Percentiles rank a stretch among this genome's conserved stretches.
These are phyloP conservation scores for Mycena rosella DNA, from an alignment of 768 basidiomycete genomes.

Conservation along the genomic window DNA sequence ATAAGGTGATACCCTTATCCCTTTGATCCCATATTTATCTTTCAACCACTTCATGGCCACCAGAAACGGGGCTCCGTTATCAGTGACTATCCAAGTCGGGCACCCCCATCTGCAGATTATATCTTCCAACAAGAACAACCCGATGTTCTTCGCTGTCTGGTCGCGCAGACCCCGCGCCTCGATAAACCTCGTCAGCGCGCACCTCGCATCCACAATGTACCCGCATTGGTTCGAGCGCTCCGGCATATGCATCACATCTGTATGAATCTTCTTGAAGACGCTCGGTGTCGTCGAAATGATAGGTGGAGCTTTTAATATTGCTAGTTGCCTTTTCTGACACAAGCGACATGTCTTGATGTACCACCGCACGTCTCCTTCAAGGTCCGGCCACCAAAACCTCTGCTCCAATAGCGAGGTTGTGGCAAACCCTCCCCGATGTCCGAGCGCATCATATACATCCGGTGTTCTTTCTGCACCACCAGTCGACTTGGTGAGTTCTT, in stretches of 20 bases:
- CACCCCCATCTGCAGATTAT: constrained; percentile 51
- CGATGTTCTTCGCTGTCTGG: constrained; percentile 40
- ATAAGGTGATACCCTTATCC: constrained; percentile 57
- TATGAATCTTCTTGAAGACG: constrained; percentile 44
- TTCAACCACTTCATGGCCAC: constrained; percentile 37
- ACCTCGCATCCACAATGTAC: constrained; percentile 43
- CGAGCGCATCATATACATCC: constrained; percentile 31
- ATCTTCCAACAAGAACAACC: constrained; percentile 44
- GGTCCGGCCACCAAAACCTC: constrained; percentile 41
- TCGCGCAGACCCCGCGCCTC: constrained; percentile 39
- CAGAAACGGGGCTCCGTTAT: constrained; percentile 45
- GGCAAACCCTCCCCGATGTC: constrained; percentile 32
- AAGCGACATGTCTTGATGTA: constrained; percentile 48
- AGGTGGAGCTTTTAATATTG: constrained; percentile 44
- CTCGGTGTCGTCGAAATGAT: constrained; percentile 39
- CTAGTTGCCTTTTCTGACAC: constrained; percentile 45
- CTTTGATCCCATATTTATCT: constrained; percentile 47
- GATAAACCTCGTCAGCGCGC: constrained; percentile 39
- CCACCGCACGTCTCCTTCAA: constrained; percentile 46
- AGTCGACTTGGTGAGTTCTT: neutral
- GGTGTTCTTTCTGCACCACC: constrained; percentile 20
- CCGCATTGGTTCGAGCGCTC: constrained; percentile 38
- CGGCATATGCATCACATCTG: constrained; percentile 45
- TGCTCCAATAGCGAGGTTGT: constrained; percentile 13
- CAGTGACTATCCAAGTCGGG: no score